Base-by-base conservation (phyloP, 257 asterid species). In the Ehretia macrophylla region DNA sequence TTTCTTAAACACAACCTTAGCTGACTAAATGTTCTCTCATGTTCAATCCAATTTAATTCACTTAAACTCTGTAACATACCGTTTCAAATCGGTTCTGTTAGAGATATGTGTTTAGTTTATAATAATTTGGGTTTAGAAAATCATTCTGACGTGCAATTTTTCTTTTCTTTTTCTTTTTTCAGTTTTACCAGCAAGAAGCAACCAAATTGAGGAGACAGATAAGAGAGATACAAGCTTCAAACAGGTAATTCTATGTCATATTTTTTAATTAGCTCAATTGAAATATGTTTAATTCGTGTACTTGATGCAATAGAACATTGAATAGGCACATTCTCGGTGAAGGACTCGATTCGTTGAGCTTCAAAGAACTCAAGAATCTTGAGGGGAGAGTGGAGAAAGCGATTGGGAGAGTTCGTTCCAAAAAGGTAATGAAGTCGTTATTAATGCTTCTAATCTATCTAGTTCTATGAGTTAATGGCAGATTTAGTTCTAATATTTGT, bases 171-270 rank as follows among this genome's bases (percentile, higher is more conserved):
- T n/a, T n/a, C n/a, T n/a, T n/a, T n/a, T 19, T 42, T 46, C 83
- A 88, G 95, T 88, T 81, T 60, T 88, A 88, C 78, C 95, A 85
- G 85, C 93, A 83, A 77, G 93, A 88, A 71, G 74, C 96, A 61
- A 61, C 76, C 52, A 88, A 83, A 72, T 81, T 81, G 63, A 80
- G 88, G 61, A 60, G 77, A 51, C 82, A 80, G 38, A 88, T 83
- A 48, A 56, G 83, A 59, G 95, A 88, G 11, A 72, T 80, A 45
- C 90, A 81, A 63, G 65, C 48, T 58, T 62, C 80, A 45, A 85
- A 83, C 86, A 83, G 90, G 95, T 85, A 51, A 42, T 42, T 50
- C 8, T 20, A 17, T 6, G 27, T n/a, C 11, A 17, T 14, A 8
- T 27, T 42, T 42, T 1, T 42, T 27, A 27, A 27, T 42, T 10